Evolutionary conservation across 2,329 filamentous ascomycete species (phyloP).

Genomic region (Endocalyx cinctus): DNA sequence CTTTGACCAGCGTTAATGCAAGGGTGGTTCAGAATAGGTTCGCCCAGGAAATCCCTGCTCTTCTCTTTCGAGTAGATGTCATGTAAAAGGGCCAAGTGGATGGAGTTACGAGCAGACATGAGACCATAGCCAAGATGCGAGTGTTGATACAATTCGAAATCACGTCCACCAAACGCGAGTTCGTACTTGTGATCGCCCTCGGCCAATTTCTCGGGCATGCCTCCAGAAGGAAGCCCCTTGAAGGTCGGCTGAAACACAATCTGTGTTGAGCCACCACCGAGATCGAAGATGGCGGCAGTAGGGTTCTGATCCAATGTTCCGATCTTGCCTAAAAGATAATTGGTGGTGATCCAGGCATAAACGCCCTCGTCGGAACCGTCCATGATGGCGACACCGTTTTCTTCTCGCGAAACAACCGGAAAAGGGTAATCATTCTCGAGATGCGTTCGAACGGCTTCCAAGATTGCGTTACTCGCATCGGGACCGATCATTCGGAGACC

Average conservation of each 20-base stretch:
- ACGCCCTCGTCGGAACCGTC: slow-evolving; percentile 95
- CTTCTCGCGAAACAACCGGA: slow-evolving; percentile 80
- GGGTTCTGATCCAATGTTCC: slow-evolving; percentile 84
- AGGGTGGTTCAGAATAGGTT: slow-evolving; percentile 38
- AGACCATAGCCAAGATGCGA: slow-evolving; percentile 95
- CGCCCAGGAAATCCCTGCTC: slow-evolving; percentile 35
- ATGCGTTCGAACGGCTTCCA: slow-evolving; percentile 76
- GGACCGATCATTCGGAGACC: slow-evolving; percentile 82
- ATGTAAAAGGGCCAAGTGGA: slow-evolving; percentile 72
- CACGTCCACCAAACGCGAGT: slow-evolving; percentile 81
- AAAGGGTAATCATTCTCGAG: slow-evolving; percentile 91
- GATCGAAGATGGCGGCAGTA: slow-evolving; percentile 91
- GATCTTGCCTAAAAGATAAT: slow-evolving; percentile 97
- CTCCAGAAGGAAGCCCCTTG: slow-evolving; percentile 64
- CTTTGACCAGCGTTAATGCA: slow-evolving; percentile 77
- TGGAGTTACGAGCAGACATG: slow-evolving; percentile 86
- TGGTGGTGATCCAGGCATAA: slow-evolving; percentile 98
- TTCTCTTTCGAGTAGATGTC: slow-evolving; percentile 61
- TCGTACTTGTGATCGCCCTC: slow-evolving; percentile 96
- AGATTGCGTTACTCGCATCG: slow-evolving; percentile 76
- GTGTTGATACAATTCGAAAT: slow-evolving; percentile 95
- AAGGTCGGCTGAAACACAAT: slow-evolving; percentile 98
- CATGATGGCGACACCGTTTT: slow-evolving; percentile 93
- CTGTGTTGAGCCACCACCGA: slow-evolving; percentile 94
- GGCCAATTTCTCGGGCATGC: slow-evolving; percentile 78